Evolutionary conservation across 176 grass and related monocot genomes (phyloP).

Genomic region (Oryza brachyantha): DNA sequence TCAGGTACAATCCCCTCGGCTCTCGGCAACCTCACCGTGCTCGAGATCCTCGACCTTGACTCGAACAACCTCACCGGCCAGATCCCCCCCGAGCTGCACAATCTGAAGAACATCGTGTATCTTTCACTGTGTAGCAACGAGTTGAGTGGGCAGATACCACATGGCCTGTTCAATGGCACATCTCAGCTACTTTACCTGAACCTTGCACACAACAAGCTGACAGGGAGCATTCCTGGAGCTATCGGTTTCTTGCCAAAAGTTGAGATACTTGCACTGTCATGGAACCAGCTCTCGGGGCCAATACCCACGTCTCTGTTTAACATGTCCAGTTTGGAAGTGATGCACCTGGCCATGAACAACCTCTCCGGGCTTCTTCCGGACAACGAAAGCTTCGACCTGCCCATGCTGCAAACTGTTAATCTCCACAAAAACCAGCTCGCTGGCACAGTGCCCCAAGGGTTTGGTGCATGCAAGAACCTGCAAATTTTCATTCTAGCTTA

Average conservation of each 20-base stretch:
- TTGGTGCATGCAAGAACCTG: conserved; percentile 15
- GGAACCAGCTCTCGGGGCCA: conserved; percentile 17
- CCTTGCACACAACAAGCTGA: conserved; percentile 16
- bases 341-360: conserved; percentile 19
- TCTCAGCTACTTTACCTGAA: background rate
- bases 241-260: conserved; percentile 7
- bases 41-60: background rate
- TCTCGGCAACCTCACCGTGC: conserved; percentile 6
- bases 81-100: conserved; percentile 16
- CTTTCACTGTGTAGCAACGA: background rate
- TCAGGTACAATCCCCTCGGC: background rate
- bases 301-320: conserved; percentile 29
- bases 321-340: background rate
- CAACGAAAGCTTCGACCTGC: conserved; percentile 36
- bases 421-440: background rate
- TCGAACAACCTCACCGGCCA: conserved; percentile 33
- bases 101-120: background rate
- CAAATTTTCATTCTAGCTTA: background rate
- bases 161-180: conserved; percentile 10
- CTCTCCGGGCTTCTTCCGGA: background rate
- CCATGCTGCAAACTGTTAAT: background rate
- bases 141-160: background rate
- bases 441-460: background rate
- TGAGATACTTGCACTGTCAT: background rate
- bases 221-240: conserved; percentile 6